A percentile compares a stretch with the other conserved stretches of the same genome.
Conservation (phyloP, 306 rosid species). For the Quercus alba region DNA sequence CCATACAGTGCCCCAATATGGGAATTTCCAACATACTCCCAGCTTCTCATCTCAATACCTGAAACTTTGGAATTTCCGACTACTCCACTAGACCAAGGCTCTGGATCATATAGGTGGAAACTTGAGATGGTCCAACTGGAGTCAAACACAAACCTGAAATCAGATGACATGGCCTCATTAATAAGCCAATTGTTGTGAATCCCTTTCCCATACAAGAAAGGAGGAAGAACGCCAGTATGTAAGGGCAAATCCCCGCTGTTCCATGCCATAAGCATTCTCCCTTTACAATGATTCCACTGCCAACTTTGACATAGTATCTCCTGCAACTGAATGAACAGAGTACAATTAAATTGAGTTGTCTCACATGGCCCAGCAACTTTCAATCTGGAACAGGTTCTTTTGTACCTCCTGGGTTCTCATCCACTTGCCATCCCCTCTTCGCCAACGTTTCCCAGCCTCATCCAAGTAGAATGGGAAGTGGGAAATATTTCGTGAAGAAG, state of each 20-base stretch:
- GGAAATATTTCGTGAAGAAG: constrained; percentile 64
- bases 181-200: constrained; percentile 74
- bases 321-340: constrained; percentile 54
- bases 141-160: constrained; percentile 80
- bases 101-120: constrained; percentile 43
- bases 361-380: constrained; percentile 9
- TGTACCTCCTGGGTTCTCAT: constrained; percentile 58
- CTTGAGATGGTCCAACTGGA: constrained; percentile 73
- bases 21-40: constrained; percentile 80
- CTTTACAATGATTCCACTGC: constrained; percentile 50
- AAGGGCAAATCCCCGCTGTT: constrained; percentile 63
- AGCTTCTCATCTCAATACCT: constrained; percentile 46
- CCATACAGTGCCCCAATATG: constrained; percentile 64
- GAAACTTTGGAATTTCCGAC: constrained; percentile 29
- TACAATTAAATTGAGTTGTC: constrained; percentile 22
- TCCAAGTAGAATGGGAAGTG: constrained; percentile 58
- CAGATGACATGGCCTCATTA: constrained; percentile 75
- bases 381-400: constrained; percentile 19
- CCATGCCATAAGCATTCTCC: constrained; percentile 75
- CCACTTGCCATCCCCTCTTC: constrained; percentile 31
- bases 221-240: constrained; percentile 89
- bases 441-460: constrained; percentile 47
- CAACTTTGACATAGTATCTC: constrained; percentile 37
- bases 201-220: constrained; percentile 77
- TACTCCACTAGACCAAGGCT: constrained; percentile 18